These are phyloP conservation scores for Coemansia sp. DNA, from an alignment of 192 early-diverging fungal species.

Conservation along the genomic window DNA sequence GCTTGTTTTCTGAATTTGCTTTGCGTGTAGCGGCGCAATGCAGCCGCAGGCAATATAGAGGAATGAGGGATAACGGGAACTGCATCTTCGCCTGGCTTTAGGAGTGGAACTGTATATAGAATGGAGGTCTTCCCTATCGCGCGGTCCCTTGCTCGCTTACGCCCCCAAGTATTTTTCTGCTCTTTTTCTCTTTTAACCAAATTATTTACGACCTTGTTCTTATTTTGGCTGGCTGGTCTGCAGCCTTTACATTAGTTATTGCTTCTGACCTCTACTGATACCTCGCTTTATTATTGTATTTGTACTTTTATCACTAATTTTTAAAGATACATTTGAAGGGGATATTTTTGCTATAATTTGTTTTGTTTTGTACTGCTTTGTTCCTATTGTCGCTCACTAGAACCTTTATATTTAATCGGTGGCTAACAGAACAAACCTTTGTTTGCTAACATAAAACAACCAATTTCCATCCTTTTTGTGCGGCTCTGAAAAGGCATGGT, in stretches of 20 bases:
- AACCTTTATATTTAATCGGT: no score
- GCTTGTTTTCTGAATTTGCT: not conserved
- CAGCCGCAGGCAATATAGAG: conserved; percentile 1
- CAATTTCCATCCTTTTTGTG: not conserved
- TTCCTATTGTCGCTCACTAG: no score
- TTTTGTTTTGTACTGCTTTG: no score
- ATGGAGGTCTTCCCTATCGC: conserved; percentile 1
- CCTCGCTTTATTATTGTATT: no score
- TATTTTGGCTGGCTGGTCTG: not conserved
- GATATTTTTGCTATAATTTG: no score
- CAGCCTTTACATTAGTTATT: no score
- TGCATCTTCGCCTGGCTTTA: not conserved
- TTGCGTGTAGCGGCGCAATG: conserved; percentile 7
- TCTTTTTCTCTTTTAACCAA: not conserved
- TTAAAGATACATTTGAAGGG: no score
- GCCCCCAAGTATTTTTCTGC: not conserved
- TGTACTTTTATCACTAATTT: no score
- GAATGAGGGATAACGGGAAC: conserved; percentile 6
- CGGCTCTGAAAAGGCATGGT: conserved; percentile 6
- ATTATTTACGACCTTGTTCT: not conserved
- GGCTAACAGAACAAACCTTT: no score
- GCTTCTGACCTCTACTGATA: no score
- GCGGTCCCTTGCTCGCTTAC: no score
- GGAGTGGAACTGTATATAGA: conserved; percentile 4
- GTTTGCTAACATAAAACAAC: no score